phyloP scores from a whole-genome alignment of 2,329 filamentous ascomycete genomes.

The Akanthomyces muscarius region DNA sequence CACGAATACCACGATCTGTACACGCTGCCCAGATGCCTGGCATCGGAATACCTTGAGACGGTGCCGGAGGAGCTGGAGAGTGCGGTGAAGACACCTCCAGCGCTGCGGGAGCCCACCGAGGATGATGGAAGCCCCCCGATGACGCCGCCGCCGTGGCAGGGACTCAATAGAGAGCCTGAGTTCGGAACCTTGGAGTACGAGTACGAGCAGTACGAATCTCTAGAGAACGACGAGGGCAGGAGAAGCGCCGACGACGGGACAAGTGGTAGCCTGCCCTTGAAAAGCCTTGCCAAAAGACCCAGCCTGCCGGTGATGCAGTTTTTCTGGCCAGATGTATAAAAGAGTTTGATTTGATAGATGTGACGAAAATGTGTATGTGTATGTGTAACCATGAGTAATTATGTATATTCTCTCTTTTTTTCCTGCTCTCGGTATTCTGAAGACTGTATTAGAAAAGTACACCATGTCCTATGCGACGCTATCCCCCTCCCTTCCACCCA shows the following conservation, averaged over 20 bases:
- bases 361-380: background rate
- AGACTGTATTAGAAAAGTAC: background rate
- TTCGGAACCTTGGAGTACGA: background rate
- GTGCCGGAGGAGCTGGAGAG: constrained; percentile 5
- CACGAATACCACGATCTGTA: background rate
- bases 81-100: background rate
- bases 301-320: constrained; percentile 29
- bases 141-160: background rate
- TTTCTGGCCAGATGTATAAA: constrained; percentile 24
- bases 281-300: background rate
- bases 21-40: background rate
- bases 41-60: background rate
- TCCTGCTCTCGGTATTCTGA: background rate
- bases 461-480: background rate
- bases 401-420: background rate
- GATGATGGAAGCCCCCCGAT: no score
- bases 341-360: background rate
- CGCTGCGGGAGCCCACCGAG: background rate
- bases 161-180: background rate
- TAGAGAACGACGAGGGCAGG: background rate
- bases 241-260: background rate
- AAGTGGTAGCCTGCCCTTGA: background rate
- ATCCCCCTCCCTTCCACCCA: no score
- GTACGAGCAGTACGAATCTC: background rate
- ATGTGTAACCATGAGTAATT: background rate